A percentile compares a stretch with the other conserved stretches of the same genome.
These are phyloP conservation scores for Closterium sp. DNA, from an alignment of 139 green algal species.

Conservation along the genomic window DNA sequence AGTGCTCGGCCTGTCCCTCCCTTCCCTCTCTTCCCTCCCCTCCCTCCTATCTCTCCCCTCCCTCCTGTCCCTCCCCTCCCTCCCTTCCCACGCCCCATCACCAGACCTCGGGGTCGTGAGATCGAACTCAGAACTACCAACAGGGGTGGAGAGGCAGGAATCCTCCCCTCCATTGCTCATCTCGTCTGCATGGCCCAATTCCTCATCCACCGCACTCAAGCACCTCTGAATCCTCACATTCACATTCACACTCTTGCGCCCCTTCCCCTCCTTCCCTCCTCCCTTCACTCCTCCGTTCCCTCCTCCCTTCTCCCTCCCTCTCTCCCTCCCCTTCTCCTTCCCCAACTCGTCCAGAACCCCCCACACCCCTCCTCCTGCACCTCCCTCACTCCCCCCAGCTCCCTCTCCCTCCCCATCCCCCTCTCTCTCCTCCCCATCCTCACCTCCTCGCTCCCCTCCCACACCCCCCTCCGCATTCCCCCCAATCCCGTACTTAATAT, in stretches of 20 bases:
- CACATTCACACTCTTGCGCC: neutral
- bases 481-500: conserved; percentile 1
- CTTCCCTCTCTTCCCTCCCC: too few species aligned
- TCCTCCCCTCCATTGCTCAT: neutral
- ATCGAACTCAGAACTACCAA: neutral
- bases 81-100: neutral
- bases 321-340: neutral
- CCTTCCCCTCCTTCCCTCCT: neutral
- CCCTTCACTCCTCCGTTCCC: neutral
- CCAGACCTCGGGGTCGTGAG: neutral
- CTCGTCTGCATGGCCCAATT: neutral
- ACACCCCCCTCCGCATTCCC: neutral
- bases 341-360: neutral
- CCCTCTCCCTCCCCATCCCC: neutral
- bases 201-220: neutral
- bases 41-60: neutral
- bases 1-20: too few species aligned
- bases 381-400: neutral
- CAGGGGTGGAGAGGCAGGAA: neutral
- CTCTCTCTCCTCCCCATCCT: neutral
- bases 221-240: neutral
- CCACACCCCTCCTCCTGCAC: neutral
- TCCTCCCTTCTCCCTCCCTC: neutral
- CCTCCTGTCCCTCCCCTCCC: neutral
- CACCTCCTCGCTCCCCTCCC: neutral